Evolutionary conservation across 129 eudicot species (phyloP), one percentile per base, ranked within the genome.

Genomic region (Ambrosia artemisiifolia): DNA sequence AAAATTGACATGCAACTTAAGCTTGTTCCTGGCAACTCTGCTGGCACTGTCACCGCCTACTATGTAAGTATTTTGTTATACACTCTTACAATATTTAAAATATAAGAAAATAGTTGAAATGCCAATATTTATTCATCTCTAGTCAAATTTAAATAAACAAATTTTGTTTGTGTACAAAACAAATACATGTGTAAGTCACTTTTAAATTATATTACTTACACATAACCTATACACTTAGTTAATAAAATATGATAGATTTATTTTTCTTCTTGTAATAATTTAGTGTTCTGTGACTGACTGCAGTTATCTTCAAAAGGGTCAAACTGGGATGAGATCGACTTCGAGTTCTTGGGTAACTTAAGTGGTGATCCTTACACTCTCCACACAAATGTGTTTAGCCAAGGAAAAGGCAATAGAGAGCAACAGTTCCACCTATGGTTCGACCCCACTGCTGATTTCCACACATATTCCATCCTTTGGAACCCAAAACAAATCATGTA

Each of bases 361-460:
- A 72, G 78, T 5, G 83, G 83, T 0, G 78, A 79, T 79, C 83
- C 83, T 1, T 79, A 79, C 28, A 79, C 57, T 30, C 19, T 79
- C 1, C 83, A 79, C 49, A 79, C 83, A 16, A 79, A 79, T 63
- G 83, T 79, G 28, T 79, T 79, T 71, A 77, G 85, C 40, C 91
- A 86, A 69, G 91, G 91, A 13, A 86, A 86, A 63, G 92, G 92
- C 63, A 73, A 70, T 28, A 78, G 92, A 68, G 92, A 87, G 61
- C 88, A 87, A n/a, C 92, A 86, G 9, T 83, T 86, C 64, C 54
- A 86, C 12, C 72, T 86, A 6, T 86, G 91, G 91, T 86, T 86
- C 68, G 91, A 86, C 61, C 91, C 91, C 10, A 86, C 91, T 67
- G 86, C 88, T 2, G 91, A 86, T 81, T 86, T 86, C 17, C 91